These are phyloP conservation scores for Candida glaebosa DNA, from an alignment of 805 yeast species.

Conservation along the genomic window DNA sequence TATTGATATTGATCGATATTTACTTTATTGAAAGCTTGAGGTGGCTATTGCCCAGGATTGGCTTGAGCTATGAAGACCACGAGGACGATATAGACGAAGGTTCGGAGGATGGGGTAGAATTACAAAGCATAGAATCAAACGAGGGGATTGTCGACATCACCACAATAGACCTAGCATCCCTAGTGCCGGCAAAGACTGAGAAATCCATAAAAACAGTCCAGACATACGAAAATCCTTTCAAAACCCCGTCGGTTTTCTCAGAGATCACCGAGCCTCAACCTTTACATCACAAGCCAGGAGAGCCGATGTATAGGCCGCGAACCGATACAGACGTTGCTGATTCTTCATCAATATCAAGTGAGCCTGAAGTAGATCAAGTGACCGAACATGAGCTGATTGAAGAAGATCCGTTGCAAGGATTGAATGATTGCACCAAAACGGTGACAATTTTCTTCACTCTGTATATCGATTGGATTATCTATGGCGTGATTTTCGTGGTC, in stretches of 20 bases:
- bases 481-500: conserved; percentile 43
- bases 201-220: conserved; percentile 5
- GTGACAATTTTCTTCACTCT: conserved; percentile 36
- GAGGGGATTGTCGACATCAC: conserved; percentile 30
- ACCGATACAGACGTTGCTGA: neutral
- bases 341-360: neutral
- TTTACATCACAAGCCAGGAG: conserved; percentile 11
- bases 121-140: conserved; percentile 8
- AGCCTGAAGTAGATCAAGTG: conserved; percentile 4
- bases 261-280: conserved; percentile 13
- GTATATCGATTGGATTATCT: conserved; percentile 56
- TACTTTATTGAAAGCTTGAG: conserved; percentile 32
- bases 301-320: conserved; percentile 7
- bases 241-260: conserved; percentile 5
- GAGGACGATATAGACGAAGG: conserved; percentile 11
- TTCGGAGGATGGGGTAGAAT: conserved; percentile 18
- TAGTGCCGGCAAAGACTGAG: conserved; percentile 15
- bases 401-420: conserved; percentile 3
- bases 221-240: conserved; percentile 16
- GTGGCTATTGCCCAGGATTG: conserved; percentile 13
- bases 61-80: conserved; percentile 4
- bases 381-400: conserved; percentile 1
- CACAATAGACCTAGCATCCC: conserved; percentile 29
- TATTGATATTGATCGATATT: conserved; percentile 43
- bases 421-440: conserved; percentile 15